A percentile compares a stretch with the other conserved stretches of the same genome.
Evolutionary conservation across 176 grass and related monocot genomes (phyloP).

Genomic region (Rhynchospora breviuscula): DNA sequence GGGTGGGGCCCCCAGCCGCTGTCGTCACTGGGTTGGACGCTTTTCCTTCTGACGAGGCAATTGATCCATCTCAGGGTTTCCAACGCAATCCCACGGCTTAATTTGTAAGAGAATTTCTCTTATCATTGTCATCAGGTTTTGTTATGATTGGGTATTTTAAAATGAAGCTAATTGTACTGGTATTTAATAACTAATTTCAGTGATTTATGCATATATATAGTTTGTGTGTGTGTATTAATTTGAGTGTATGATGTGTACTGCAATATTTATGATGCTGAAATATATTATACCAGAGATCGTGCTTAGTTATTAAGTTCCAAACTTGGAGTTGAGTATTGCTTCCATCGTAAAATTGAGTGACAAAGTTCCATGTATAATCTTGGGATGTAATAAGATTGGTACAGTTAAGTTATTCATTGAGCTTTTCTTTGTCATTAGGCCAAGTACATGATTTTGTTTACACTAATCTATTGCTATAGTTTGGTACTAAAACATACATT

Average conservation of each 20-base stretch:
- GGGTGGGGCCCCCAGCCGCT: conserved; percentile 30
- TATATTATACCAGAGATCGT: not conserved
- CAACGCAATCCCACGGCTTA: conserved; percentile 56
- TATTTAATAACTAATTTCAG: not conserved
- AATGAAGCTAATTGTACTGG: not conserved
- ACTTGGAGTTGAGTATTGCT: not conserved
- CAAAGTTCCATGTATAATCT: not conserved
- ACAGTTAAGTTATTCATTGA: not conserved
- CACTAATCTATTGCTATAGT: not conserved
- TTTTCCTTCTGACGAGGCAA: conserved; percentile 44
- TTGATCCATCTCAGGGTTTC: conserved; percentile 44
- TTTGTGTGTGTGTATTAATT: conserved; percentile 10
- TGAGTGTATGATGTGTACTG: not conserved
- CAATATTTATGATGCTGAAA: not conserved
- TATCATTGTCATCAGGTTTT: not conserved
- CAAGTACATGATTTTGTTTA: not conserved
- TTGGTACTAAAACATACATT: not conserved
- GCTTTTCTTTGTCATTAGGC: not conserved
- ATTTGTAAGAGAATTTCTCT: not conserved
- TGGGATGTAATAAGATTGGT: not conserved
- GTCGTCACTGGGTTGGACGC: conserved; percentile 50
- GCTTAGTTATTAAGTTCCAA: not conserved
- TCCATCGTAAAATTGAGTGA: not conserved
- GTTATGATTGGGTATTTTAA: not conserved
- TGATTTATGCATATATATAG: not conserved